Evolutionary conservation across 306 rosid genomes (phyloP), one percentile per base, ranked within the genome.

Genomic region (Cyclanthera cordifolia): DNA sequence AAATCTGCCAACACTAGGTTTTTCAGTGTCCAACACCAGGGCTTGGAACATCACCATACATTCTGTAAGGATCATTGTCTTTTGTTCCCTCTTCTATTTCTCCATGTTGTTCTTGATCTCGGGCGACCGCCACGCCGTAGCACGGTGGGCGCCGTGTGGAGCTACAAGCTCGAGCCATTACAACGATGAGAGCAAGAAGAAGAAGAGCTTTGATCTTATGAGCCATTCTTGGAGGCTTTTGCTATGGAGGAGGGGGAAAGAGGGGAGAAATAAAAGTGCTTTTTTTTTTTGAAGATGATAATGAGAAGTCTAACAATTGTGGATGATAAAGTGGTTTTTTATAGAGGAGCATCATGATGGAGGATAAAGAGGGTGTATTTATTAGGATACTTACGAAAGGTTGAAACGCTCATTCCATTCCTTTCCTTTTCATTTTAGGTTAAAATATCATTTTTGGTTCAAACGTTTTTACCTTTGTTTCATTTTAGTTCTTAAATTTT

Each of bases 1-100:
- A 61, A 61, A 61, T 61, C 49, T 32, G 50, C 50, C 25, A 64
- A 21, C 19, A 64, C 19, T 21, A 8, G 20, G 12, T 64, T 30
- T 59, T 17, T 79, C 86, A 87, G 59, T 93, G 95, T 48, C 96
- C 96, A 78, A 81, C 75, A 21, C 96, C 96, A 5, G 99, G 99
- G 84, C 96, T 93, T 19, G 96, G 99, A 72, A 90, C 85, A 79
- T 88, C 90, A 19, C 94, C 96, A 74, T 90, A 86, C 76, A 79
- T 84, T 76, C 95, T 77, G 34, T 90, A 90, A 32, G 76, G 85
- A 77, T 85, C 95, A 73, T 87, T 68, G 46, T 83, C 88, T 23
- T 78, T 87, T 45, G 63, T 8, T 47, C 53, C 53, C 56, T 47
- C 75, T 45, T 59, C 69, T 41, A 70, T 37, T 20, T 54, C 64